A percentile compares a stretch with the other conserved stretches of the same genome.
Evolutionary conservation across 306 rosid species (phyloP).

Genomic region (Quercus parvula): DNA sequence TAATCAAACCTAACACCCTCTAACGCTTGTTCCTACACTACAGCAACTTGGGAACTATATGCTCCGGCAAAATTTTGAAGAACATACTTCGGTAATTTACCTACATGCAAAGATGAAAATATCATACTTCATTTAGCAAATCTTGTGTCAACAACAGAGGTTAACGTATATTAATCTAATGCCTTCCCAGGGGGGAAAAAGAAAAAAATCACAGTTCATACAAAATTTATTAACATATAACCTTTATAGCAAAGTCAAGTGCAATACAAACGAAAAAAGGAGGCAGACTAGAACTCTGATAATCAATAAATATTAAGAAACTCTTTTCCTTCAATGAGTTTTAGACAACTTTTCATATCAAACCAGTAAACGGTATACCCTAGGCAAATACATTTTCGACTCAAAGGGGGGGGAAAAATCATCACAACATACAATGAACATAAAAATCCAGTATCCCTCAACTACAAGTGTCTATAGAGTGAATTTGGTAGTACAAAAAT

Average conservation of each 20-base stretch:
- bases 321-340: constrained; percentile 4
- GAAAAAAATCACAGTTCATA: too few relatives aligned
- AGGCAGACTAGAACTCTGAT: background rate
- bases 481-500: constrained; percentile 46
- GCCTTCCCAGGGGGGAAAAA: too few relatives aligned
- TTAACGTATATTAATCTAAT: too few relatives aligned
- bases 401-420: background rate
- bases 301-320: background rate
- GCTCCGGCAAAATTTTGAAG: too few relatives aligned
- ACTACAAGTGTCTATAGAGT: constrained; percentile 8
- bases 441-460: constrained; percentile 26
- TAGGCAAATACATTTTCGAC: background rate
- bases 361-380: constrained; percentile 19
- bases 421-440: constrained; percentile 22
- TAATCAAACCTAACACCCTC: too few relatives aligned
- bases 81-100: too few relatives aligned
- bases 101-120: too few relatives aligned
- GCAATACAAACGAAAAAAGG: background rate
- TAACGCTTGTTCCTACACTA: too few relatives aligned
- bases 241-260: background rate
- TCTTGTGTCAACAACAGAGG: too few relatives aligned
- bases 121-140: too few relatives aligned
- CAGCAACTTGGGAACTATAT: too few relatives aligned
- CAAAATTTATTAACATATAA: too few relatives aligned
- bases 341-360: constrained; percentile 17